A percentile compares a stretch with the other conserved stretches of the same genome.
These are phyloP conservation scores for Adansonia rubrostipa DNA, from an alignment of 441 rosid species.

Conservation along the genomic window DNA sequence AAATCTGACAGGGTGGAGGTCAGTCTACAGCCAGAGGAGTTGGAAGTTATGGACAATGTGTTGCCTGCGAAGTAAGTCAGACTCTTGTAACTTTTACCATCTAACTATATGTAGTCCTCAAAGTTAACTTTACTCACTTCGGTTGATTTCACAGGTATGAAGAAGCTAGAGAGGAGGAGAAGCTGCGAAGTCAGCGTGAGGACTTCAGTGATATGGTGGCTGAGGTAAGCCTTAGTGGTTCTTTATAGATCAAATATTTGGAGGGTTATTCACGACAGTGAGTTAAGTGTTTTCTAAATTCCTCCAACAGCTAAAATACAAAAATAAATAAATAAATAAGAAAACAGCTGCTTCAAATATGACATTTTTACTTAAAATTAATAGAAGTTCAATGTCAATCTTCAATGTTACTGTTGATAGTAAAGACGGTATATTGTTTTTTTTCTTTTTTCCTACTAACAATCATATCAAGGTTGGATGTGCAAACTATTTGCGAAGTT, in stretches of 20 bases:
- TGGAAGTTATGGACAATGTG: slow-evolving; percentile 88
- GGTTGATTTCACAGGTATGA: slow-evolving; percentile 62
- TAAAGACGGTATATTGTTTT: too few relatives aligned
- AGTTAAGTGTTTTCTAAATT: not conserved
- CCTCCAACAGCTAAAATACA: not conserved
- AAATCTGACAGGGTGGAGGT: slow-evolving; percentile 90
- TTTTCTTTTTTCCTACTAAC: not conserved
- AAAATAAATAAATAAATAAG: too few relatives aligned
- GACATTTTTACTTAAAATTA: not conserved
- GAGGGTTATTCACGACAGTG: not conserved
- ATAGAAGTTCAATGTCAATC: not conserved
- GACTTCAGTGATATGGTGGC: slow-evolving; percentile 99
- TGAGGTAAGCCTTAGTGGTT: slow-evolving; percentile 59
- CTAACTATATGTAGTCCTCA: too few relatives aligned
- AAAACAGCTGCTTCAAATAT: not conserved
- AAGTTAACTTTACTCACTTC: not conserved
- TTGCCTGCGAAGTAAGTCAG: slow-evolving; percentile 86
- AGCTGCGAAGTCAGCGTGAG: slow-evolving; percentile 81
- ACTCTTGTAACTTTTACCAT: slow-evolving; percentile 5
- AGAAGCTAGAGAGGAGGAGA: slow-evolving; percentile 98
- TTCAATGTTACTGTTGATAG: too few relatives aligned
- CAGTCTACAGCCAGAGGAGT: slow-evolving; percentile 89
- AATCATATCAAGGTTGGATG: not conserved
- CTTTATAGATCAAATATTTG: not conserved
- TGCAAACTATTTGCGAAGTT: not conserved